Conservation (phyloP, 1,284 basidiomycete genomes). For the Ceratobasidium sp. region DNA sequence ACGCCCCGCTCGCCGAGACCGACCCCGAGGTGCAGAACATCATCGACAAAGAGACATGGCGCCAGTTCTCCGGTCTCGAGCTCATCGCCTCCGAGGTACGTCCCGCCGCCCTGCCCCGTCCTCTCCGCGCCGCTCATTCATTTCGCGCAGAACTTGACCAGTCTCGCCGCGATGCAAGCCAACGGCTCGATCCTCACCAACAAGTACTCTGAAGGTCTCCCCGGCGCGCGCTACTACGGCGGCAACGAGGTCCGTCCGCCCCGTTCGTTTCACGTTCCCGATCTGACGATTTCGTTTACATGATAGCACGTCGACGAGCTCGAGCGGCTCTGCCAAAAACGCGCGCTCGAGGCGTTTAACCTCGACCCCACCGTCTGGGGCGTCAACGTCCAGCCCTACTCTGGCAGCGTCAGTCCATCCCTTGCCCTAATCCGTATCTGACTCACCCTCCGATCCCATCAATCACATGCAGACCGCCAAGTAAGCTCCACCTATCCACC, state of each 20-base stretch:
- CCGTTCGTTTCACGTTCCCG: not conserved
- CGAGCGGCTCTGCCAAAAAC: slow-evolving; percentile 94
- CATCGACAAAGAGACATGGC: slow-evolving; percentile 99
- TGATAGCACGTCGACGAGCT: slow-evolving; percentile 90
- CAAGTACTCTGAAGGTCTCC: slow-evolving; percentile 98
- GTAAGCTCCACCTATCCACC: slow-evolving; percentile 61
- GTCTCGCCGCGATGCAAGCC: slow-evolving; percentile 94
- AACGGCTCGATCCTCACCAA: slow-evolving; percentile 99
- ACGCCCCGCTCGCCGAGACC: slow-evolving; percentile 87
- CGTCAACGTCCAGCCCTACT: slow-evolving; percentile 99
- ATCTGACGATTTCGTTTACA: not conserved
- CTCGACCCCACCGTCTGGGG: slow-evolving; percentile 94
- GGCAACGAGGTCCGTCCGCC: slow-evolving; percentile 78
- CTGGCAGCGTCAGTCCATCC: slow-evolving; percentile 78
- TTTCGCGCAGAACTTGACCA: slow-evolving; percentile 86
- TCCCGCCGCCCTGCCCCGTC: slow-evolving; percentile 13
- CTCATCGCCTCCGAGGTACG: slow-evolving; percentile 93
- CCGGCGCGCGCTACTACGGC: slow-evolving; percentile 96
- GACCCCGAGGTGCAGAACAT: slow-evolving; percentile 97
- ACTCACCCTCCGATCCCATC: slow-evolving; percentile 43
- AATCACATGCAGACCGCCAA: slow-evolving; percentile 76
- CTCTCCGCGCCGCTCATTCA: not conserved
- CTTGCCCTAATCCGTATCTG: slow-evolving; percentile 5
- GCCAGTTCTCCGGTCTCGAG: slow-evolving; percentile 98
- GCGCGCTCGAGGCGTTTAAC: slow-evolving; percentile 96